Evolutionary conservation across 2,329 filamentous ascomycete species (phyloP), one percentile per base, ranked within the genome.

Genomic region (Pyrenophora graminea): DNA sequence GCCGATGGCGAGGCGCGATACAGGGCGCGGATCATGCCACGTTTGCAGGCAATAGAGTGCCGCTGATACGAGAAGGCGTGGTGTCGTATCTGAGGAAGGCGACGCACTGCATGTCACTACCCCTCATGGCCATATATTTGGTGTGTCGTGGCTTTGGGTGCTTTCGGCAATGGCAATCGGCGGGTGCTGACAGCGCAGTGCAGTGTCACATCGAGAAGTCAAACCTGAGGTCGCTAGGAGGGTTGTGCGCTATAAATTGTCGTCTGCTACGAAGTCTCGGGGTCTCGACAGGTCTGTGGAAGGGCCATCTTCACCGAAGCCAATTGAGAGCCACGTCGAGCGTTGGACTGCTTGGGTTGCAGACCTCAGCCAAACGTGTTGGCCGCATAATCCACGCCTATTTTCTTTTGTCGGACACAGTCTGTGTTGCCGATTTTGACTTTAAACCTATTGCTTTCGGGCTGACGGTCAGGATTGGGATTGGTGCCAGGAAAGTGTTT

Each of bases 81-180:
- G 6, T 25, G 36, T 45, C 36, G 48, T 39, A 38, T 48, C 40
- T 43, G 38, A 23, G 39, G 23, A 33, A 27, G 15, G 19, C 17
- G 4, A 23, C 23, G 34, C 10, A 21, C 38, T 23, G 44, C 38
- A 33, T 48, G 33, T n/a, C 30, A 21, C 41, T 51, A 52, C 51
- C 54, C 56, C 58, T 59, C 49, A 53, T 49, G 25, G 25, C 12
- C 5, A 19, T 45, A 4, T 43, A 23, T 15, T 32, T 17, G 33
- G 23, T 31, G 7, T 12, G 23, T 43, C 48, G 17, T 43, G 45
- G 40, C n/a, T 46, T 62, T 58, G 38, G 47, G 52, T 37, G 52
- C 51, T 56, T 56, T 60, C 36, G 56, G 52, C 49, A 56, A 40
- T 53, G 25, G 19, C 37, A 51, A 18, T 56, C 51, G 51, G 47